Evolutionary conservation across 345 rosid species (phyloP).

Genomic region (Lenwebbia sp.): DNA sequence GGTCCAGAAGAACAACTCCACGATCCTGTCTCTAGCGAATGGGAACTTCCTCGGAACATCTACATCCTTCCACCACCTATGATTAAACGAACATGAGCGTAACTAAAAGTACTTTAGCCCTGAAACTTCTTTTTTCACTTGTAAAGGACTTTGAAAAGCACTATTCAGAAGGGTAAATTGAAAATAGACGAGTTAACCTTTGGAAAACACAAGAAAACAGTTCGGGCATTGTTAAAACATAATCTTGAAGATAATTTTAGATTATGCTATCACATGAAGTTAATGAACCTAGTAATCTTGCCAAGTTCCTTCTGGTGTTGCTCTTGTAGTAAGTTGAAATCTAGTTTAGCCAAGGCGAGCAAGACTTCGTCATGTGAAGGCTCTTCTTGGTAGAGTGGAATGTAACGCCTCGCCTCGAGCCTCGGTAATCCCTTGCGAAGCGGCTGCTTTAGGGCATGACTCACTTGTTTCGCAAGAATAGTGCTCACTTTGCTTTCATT

Average conservation of each 20-base stretch:
- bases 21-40: slow-evolving; percentile 11
- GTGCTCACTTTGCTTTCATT: background rate
- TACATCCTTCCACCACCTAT: slow-evolving; percentile 17
- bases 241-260: background rate
- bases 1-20: slow-evolving; percentile 6
- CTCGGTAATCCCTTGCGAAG: background rate
- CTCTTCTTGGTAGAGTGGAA: background rate
- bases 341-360: too few species aligned
- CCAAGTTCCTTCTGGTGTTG: slow-evolving; percentile 1
- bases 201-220: background rate
- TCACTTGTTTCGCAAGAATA: background rate
- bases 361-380: background rate
- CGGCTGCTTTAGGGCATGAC: background rate
- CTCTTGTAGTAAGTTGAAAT: background rate
- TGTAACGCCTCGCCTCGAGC: slow-evolving; percentile 1
- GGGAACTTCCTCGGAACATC: slow-evolving; percentile 3
- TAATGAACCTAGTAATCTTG: background rate
- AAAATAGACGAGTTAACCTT: background rate
- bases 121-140: background rate
- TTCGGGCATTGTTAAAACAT: background rate
- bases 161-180: background rate
- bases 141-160: background rate
- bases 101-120: background rate
- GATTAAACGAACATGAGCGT: background rate
- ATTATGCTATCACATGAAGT: background rate